A percentile compares a stretch with the other conserved stretches of the same genome.
Conservation (phyloP, 495 filamentous ascomycete genomes). For the Xanthoparmelia taractica region DNA sequence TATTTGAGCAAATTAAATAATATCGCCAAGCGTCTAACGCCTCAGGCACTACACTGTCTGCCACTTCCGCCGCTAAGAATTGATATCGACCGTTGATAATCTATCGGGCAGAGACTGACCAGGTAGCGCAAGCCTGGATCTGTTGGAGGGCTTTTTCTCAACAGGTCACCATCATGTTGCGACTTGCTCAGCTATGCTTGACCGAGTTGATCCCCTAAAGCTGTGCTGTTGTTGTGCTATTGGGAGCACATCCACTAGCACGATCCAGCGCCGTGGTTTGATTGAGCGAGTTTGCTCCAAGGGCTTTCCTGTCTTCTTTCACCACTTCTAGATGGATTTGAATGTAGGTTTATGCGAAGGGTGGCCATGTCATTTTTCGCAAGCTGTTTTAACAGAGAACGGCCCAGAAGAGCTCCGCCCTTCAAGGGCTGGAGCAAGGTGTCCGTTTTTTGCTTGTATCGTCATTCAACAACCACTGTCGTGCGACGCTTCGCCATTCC, state of each 20-base stretch:
- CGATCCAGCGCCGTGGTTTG: background rate
- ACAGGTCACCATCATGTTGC: background rate
- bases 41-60: background rate
- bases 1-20: background rate
- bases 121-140: background rate
- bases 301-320: background rate
- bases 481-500: background rate
- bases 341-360: background rate
- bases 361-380: background rate
- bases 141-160: background rate
- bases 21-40: background rate
- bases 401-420: background rate
- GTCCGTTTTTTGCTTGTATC: background rate
- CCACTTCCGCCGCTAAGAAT: background rate
- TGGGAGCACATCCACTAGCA: background rate
- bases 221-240: background rate
- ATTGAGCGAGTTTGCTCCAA: background rate
- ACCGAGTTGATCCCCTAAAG: background rate
- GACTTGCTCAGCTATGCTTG: background rate
- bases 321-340: background rate
- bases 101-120: background rate
- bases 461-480: background rate
- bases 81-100: background rate
- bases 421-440: background rate
- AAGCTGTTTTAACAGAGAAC: background rate